A percentile compares a stretch with the other conserved stretches of the same genome.
Conservation (phyloP, 495 filamentous ascomycete species). For the Aspergillus coremiiformis region DNA sequence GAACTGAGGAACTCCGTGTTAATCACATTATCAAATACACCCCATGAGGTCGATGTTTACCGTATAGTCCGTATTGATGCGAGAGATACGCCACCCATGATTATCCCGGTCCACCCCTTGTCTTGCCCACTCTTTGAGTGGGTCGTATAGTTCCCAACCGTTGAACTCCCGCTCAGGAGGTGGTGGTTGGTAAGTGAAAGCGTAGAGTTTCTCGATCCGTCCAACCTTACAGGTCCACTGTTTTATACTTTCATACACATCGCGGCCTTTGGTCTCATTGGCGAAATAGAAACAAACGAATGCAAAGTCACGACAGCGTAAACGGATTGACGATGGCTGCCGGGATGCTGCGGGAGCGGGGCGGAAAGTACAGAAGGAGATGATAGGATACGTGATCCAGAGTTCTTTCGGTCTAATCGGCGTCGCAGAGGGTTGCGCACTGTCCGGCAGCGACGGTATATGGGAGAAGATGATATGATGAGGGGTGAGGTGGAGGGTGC, state of each 20-base stretch:
- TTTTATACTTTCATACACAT: constrained; percentile 86
- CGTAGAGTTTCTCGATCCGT: constrained; percentile 82
- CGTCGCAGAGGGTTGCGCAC: constrained; percentile 27
- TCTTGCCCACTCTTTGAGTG: constrained; percentile 68
- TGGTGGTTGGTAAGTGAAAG: constrained; percentile 74
- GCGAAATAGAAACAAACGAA: constrained; percentile 87
- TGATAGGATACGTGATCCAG: constrained; percentile 93
- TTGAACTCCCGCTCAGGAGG: constrained; percentile 66
- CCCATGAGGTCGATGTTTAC: constrained; percentile 29
- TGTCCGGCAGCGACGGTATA: constrained; percentile 31
- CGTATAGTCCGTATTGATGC: constrained; percentile 78
- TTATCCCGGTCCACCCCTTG: constrained; percentile 74
- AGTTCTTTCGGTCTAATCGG: constrained; percentile 57
- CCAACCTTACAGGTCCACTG: constrained; percentile 74
- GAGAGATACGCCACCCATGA: constrained; percentile 82
- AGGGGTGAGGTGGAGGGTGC: constrained; percentile 56
- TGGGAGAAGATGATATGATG: constrained; percentile 60
- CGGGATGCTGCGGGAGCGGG: constrained; percentile 64
- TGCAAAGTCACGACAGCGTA: constrained; percentile 87
- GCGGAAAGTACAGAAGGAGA: constrained; percentile 64
- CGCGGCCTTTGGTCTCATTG: constrained; percentile 64
- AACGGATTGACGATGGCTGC: constrained; percentile 71
- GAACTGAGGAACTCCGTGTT: constrained; percentile 49
- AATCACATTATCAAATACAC: constrained; percentile 13
- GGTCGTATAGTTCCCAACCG: constrained; percentile 85